Percentiles rank a stretch among this genome's conserved stretches.
phyloP scores from a whole-genome alignment of 2,329 filamentous ascomycete species.

The Aspergillus brasiliensis region DNA sequence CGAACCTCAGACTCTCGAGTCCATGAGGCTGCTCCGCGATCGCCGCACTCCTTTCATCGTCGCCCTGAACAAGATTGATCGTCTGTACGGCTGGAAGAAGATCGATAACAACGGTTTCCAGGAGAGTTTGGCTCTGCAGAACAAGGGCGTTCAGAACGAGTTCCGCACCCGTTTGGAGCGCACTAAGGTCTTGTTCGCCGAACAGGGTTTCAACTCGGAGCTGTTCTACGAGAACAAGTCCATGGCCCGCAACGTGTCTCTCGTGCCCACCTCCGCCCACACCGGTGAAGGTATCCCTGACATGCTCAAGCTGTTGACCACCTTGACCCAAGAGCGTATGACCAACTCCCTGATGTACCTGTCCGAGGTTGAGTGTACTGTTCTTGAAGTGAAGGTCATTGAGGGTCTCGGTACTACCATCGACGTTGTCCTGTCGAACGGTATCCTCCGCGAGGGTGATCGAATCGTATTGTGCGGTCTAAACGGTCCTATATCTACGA shows the following conservation, averaged over 20 bases:
- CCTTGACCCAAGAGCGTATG: conserved; percentile 96
- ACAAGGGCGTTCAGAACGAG: conserved; percentile 89
- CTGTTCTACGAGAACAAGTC: conserved; percentile 98
- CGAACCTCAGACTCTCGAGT: conserved; percentile 95
- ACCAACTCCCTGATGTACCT: conserved; percentile 97
- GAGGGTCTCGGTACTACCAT: conserved; percentile 99
- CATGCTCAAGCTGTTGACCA: conserved; percentile 92
- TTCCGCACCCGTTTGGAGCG: conserved; percentile 87
- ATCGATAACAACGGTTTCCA: conserved; percentile 98
- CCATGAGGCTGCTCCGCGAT: conserved; percentile 90
- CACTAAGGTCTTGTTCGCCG: conserved; percentile 90
- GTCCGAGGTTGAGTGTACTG: conserved; percentile 94
- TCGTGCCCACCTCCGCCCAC: conserved; percentile 94
- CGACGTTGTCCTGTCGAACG: conserved; percentile 94
- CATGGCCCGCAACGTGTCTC: conserved; percentile 90
- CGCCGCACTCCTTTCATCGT: conserved; percentile 98
- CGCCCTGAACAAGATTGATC: conserved; percentile 99
- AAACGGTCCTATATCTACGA: conserved; percentile 93
- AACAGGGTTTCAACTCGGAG: conserved; percentile 97
- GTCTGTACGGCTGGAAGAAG: conserved; percentile 98
- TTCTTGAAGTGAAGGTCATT: conserved; percentile 98
- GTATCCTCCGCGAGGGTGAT: conserved; percentile 91
- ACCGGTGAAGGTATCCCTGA: conserved; percentile 99
- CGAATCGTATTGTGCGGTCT: conserved; percentile 93
- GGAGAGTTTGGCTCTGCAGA: conserved; percentile 86